phyloP scores from a whole-genome alignment of 2,329 filamentous ascomycete genomes.

The Talaromyces albobiverticillius region DNA sequence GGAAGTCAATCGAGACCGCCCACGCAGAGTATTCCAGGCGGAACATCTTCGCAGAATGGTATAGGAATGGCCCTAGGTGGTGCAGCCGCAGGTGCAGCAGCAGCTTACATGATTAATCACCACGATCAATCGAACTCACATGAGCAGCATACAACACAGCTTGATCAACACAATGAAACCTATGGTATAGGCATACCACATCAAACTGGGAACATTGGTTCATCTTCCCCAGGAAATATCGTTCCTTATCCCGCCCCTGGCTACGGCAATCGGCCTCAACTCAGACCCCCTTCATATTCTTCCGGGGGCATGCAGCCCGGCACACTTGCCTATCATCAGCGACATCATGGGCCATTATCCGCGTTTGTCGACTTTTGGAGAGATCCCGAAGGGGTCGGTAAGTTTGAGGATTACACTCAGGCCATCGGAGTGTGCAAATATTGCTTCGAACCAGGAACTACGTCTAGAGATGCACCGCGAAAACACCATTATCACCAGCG shows the following conservation, averaged over 20 bases:
- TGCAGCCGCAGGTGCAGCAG: constrained; percentile 39
- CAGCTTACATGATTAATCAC: constrained; percentile 41
- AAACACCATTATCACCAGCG: constrained; percentile 54
- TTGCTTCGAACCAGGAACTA: constrained; percentile 62
- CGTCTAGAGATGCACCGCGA: constrained; percentile 56
- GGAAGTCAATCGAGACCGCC: constrained; percentile 18
- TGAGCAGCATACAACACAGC: constrained; percentile 3
- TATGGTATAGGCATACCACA: constrained; percentile 10
- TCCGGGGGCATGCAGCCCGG: constrained; percentile 29
- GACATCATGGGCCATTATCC: constrained; percentile 55
- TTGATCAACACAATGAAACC: constrained; percentile 7
- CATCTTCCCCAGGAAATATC: constrained; percentile 13
- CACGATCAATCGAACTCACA: constrained; percentile 28
- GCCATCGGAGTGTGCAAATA: constrained; percentile 64
- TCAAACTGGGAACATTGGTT: constrained; percentile 1
- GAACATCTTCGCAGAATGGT: constrained; percentile 29
- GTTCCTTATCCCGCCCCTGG: neutral
- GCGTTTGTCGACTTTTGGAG: constrained; percentile 61
- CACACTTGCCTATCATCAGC: constrained; percentile 49
- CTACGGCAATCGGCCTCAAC: neutral
- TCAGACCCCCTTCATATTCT: constrained; percentile 7
- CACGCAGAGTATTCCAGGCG: constrained; percentile 18
- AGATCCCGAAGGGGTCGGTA: constrained; percentile 61
- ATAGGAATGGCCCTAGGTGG: constrained; percentile 34
- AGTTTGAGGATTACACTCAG: constrained; percentile 67